These are phyloP conservation scores for Blastomyces emzantsi DNA, from an alignment of 2,329 filamentous ascomycete genomes.

Conservation along the genomic window DNA sequence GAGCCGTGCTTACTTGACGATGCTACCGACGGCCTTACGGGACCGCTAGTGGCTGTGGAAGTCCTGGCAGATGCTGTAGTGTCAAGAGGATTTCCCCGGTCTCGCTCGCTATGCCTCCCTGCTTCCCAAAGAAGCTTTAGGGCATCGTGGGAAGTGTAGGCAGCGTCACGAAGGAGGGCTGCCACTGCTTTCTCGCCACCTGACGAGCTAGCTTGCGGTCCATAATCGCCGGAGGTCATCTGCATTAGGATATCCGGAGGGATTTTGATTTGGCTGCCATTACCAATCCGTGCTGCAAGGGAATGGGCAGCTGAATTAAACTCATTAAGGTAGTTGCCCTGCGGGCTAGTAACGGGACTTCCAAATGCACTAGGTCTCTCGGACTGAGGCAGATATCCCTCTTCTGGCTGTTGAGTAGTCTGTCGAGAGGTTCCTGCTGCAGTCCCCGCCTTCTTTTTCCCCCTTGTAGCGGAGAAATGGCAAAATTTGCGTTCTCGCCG, in stretches of 20 bases:
- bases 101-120: slow-evolving; percentile 18
- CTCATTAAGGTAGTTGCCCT: neutral
- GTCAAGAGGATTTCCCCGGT: slow-evolving; percentile 7
- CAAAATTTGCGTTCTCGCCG: slow-evolving; percentile 19
- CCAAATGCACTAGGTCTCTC: neutral
- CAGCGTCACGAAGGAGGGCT: slow-evolving; percentile 17
- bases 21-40: slow-evolving; percentile 10
- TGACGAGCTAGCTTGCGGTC: neutral
- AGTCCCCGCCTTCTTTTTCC: slow-evolving; percentile 15
- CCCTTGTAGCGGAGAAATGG: slow-evolving; percentile 18
- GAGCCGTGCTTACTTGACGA: slow-evolving; percentile 13
- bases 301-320: neutral
- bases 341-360: neutral
- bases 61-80: neutral
- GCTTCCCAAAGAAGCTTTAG: slow-evolving; percentile 18
- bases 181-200: slow-evolving; percentile 16
- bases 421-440: neutral
- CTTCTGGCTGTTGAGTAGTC: neutral
- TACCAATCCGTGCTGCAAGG: neutral
- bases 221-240: neutral
- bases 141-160: slow-evolving; percentile 19
- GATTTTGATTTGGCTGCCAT: neutral
- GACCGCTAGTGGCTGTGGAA: slow-evolving; percentile 1
- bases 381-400: neutral
- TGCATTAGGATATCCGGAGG: slow-evolving; percentile 1